Evolutionary conservation across 257 asterid genomes (phyloP).

Genomic region (Solanum dulcamara): DNA sequence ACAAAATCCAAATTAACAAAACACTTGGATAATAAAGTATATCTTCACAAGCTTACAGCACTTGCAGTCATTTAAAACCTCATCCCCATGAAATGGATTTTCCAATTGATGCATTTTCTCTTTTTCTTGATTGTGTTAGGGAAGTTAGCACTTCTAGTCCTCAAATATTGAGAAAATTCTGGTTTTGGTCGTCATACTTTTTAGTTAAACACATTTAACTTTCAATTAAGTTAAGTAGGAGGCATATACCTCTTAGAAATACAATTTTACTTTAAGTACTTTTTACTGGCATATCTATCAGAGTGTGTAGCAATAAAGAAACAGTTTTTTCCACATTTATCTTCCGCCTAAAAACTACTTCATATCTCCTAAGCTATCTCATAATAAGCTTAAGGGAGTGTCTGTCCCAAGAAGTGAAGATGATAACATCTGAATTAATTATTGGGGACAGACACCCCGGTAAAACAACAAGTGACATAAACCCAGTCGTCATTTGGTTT

Average conservation of each 20-base stretch:
- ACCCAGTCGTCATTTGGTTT: neutral
- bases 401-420: neutral
- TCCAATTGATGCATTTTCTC: neutral
- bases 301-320: neutral
- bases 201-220: neutral
- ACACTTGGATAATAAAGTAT: neutral
- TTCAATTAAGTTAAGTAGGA: neutral
- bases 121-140: neutral
- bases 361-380: neutral
- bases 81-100: neutral
- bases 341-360: neutral
- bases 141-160: neutral
- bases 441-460: neutral
- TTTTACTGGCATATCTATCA: neutral
- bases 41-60: neutral
- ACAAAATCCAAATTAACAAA: neutral
- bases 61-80: neutral
- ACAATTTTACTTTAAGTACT: neutral
- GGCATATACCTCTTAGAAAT: neutral
- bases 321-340: neutral
- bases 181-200: neutral
- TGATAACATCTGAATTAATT: neutral
- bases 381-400: neutral
- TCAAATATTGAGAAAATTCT: neutral
- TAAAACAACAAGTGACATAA: neutral